A percentile compares a stretch with the other conserved stretches of the same genome.
phyloP scores from a whole-genome alignment of 1,284 basidiomycete genomes.

The Rhodotorula glutinis region DNA sequence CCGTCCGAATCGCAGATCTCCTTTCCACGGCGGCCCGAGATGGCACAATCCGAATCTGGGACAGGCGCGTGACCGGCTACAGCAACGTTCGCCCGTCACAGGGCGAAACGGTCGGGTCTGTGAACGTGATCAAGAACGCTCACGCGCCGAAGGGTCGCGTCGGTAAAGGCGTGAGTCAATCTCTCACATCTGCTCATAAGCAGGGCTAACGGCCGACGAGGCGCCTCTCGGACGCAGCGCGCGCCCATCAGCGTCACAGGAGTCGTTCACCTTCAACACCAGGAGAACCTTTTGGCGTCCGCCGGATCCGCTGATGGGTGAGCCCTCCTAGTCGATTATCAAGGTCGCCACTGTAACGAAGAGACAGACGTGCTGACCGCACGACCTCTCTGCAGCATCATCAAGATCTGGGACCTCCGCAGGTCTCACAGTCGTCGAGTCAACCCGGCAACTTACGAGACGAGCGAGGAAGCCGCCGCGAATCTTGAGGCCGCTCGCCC shows the following conservation, averaged over 20 bases:
- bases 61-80: constrained; percentile 32
- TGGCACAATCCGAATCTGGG: constrained; percentile 43
- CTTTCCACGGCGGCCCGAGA: constrained; percentile 44
- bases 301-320: constrained; percentile 42
- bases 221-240: not conserved
- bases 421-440: constrained; percentile 41
- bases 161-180: constrained; percentile 19
- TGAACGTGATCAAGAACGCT: constrained; percentile 41
- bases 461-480: constrained; percentile 35
- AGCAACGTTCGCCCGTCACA: constrained; percentile 12
- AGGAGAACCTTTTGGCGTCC: constrained; percentile 40
- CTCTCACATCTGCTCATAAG: too few species aligned
- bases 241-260: constrained; percentile 40
- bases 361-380: not conserved
- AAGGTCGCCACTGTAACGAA: too few species aligned
- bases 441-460: constrained; percentile 40
- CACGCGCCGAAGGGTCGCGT: constrained; percentile 29
- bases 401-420: constrained; percentile 45
- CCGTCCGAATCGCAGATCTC: constrained; percentile 24
- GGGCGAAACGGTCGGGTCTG: constrained; percentile 14
- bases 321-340: too few species aligned
- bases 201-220: too few species aligned
- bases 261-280: constrained; percentile 37
- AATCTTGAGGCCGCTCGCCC: constrained; percentile 15
- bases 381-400: constrained; percentile 15